Conservation (phyloP, 2,329 filamentous ascomycete species). For the Fusarium liriodendri region DNA sequence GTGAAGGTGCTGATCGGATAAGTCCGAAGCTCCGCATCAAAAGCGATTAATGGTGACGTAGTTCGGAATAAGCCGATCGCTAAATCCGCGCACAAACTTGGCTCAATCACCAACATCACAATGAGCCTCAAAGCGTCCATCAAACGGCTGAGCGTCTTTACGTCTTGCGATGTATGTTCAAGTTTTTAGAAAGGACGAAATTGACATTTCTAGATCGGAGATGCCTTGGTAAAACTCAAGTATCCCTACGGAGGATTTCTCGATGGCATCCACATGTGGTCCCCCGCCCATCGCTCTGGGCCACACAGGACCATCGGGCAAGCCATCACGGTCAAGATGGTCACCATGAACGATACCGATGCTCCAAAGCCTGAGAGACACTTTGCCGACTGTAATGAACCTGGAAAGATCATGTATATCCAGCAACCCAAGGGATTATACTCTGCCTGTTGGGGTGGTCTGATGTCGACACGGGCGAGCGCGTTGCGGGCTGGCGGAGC, state of each 20-base stretch:
- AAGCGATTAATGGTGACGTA: neutral
- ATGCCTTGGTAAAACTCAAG: conserved; percentile 43
- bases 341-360: conserved; percentile 34
- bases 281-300: conserved; percentile 16
- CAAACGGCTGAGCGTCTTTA: neutral
- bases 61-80: neutral
- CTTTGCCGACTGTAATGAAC: conserved; percentile 42
- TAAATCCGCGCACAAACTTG: neutral
- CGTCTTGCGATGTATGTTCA: neutral
- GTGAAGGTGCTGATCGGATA: neutral
- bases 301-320: conserved; percentile 36
- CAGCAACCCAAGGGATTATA: conserved; percentile 43
- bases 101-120: neutral
- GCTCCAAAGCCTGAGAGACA: conserved; percentile 41
- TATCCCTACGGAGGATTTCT: conserved; percentile 42
- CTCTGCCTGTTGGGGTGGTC: conserved; percentile 43
- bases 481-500: conserved; percentile 39
- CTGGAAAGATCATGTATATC: conserved; percentile 42
- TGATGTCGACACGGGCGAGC: conserved; percentile 45
- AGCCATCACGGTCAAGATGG: conserved; percentile 45
- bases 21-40: neutral
- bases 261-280: conserved; percentile 40
- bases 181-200: neutral
- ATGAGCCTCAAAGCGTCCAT: neutral
- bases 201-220: conserved; percentile 24